phyloP scores from a whole-genome alignment of 1,139 yeast genomes.

The Yamadazyma membranifaciens region DNA sequence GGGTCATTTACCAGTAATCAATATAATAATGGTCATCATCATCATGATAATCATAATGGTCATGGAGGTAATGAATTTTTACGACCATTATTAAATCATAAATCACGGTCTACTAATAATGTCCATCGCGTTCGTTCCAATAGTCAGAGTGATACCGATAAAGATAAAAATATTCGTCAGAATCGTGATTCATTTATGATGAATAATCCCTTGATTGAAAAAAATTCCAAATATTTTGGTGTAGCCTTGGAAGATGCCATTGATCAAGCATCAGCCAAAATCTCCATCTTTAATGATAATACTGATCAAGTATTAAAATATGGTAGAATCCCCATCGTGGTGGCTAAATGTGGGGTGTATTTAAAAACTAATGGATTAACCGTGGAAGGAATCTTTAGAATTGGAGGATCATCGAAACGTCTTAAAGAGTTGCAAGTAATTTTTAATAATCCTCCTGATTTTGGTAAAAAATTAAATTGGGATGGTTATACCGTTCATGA shows the following conservation, averaged over 20 bases:
- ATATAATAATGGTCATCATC: constrained; percentile 7
- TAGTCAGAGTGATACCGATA: constrained; percentile 25
- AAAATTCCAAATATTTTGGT: constrained; percentile 73
- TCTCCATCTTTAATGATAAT: constrained; percentile 58
- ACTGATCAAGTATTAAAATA: constrained; percentile 58
- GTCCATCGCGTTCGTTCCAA: constrained; percentile 42
- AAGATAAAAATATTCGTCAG: constrained; percentile 37
- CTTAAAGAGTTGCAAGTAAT: constrained; percentile 80
- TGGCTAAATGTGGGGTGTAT: constrained; percentile 90
- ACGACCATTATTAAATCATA: constrained; percentile 49
- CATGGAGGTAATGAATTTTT: constrained; percentile 28
- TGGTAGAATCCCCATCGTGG: constrained; percentile 84
- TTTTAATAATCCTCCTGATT: constrained; percentile 85
- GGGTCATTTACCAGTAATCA: background rate
- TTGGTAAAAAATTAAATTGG: constrained; percentile 87
- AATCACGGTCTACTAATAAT: constrained; percentile 49
- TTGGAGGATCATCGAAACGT: constrained; percentile 89
- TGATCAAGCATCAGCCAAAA: constrained; percentile 70
- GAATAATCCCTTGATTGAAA: constrained; percentile 42
- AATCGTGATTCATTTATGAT: constrained; percentile 58
- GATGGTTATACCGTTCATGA: constrained; percentile 96
- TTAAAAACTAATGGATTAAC: constrained; percentile 72
- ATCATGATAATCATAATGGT: constrained; percentile 3
- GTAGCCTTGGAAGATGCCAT: constrained; percentile 73
- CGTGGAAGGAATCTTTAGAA: constrained; percentile 89